Percentiles rank a stretch among this genome's conserved stretches.
Evolutionary conservation across 805 yeast species (phyloP).

Genomic region (Candida xyloterini): DNA sequence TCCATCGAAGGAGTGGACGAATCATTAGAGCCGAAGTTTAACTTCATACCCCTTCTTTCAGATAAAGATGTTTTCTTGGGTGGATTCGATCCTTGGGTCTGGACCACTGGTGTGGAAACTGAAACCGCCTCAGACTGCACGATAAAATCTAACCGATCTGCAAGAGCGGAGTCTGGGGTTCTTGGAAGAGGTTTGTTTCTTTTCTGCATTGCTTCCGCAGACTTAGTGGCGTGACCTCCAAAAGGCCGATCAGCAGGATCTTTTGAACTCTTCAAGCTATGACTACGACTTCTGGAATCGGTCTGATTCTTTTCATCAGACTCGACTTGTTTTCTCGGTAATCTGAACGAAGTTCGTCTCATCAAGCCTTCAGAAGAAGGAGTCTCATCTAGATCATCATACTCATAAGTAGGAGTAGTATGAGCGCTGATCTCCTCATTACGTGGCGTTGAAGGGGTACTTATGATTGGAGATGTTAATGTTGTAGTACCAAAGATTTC

Average conservation of each 20-base stretch:
- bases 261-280: constrained; percentile 8
- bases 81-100: not conserved
- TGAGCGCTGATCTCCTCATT: constrained; percentile 17
- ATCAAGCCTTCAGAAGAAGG: constrained; percentile 12
- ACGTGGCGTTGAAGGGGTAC: constrained; percentile 23
- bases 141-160: constrained; percentile 5
- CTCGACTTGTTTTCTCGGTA: constrained; percentile 19
- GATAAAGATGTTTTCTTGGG: constrained; percentile 43
- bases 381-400: constrained; percentile 7
- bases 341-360: constrained; percentile 28
- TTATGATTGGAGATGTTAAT: constrained; percentile 8
- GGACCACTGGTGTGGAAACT: constrained; percentile 1
- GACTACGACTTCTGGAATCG: constrained; percentile 24
- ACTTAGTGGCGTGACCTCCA: constrained; percentile 8
- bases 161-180: constrained; percentile 1
- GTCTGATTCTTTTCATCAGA: constrained; percentile 38
- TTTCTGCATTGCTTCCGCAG: constrained; percentile 2
- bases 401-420: constrained; percentile 18
- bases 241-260: constrained; percentile 8
- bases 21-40: constrained; percentile 34
- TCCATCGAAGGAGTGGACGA: constrained; percentile 3
- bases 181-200: constrained; percentile 3
- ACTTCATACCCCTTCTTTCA: constrained; percentile 53
- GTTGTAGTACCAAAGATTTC: constrained; percentile 5
- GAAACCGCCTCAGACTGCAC: constrained; percentile 3